Percentiles rank a stretch among this genome's conserved stretches.
Evolutionary conservation across 805 yeast species (phyloP).

Genomic region (Wickerhamomyces chaumierensis): DNA sequence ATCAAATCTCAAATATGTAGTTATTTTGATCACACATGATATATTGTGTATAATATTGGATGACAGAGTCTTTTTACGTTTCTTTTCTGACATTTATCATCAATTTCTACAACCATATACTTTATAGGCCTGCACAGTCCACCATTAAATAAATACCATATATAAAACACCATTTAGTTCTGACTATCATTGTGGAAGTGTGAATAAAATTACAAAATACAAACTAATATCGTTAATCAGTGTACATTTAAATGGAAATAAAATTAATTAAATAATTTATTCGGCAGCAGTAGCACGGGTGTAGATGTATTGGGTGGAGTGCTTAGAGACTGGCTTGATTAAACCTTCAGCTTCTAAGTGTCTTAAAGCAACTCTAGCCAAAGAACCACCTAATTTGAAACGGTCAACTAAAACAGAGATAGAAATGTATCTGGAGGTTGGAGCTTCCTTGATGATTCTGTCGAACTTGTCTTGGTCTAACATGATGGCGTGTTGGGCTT

Average conservation of each 20-base stretch:
- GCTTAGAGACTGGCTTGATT: conserved; percentile 87
- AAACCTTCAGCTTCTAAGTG: conserved; percentile 93
- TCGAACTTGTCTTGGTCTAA: conserved; percentile 98
- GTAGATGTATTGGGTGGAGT: conserved; percentile 96
- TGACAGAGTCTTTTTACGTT: no score
- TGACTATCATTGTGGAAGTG: no score
- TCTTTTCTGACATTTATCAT: no score
- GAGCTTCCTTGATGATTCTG: conserved; percentile 98
- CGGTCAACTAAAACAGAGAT: conserved; percentile 98
- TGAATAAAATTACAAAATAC: no score
- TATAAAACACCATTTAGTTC: no score
- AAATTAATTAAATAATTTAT: conserved; percentile 21
- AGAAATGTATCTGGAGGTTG: conserved; percentile 96
- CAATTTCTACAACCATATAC: no score
- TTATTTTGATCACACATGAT: no score
- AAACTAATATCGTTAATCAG: conserved; percentile 13
- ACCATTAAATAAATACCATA: no score
- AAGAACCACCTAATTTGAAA: conserved; percentile 97
- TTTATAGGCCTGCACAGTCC: no score
- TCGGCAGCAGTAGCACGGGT: conserved; percentile 65
- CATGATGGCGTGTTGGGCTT: conserved; percentile 96
- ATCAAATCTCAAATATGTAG: no score
- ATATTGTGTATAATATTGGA: no score
- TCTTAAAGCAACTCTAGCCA: conserved; percentile 96
- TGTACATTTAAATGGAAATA: conserved; percentile 14